These are phyloP conservation scores for Leishmania lainsoni DNA, from an alignment of 208 protist species.

Conservation along the genomic window DNA sequence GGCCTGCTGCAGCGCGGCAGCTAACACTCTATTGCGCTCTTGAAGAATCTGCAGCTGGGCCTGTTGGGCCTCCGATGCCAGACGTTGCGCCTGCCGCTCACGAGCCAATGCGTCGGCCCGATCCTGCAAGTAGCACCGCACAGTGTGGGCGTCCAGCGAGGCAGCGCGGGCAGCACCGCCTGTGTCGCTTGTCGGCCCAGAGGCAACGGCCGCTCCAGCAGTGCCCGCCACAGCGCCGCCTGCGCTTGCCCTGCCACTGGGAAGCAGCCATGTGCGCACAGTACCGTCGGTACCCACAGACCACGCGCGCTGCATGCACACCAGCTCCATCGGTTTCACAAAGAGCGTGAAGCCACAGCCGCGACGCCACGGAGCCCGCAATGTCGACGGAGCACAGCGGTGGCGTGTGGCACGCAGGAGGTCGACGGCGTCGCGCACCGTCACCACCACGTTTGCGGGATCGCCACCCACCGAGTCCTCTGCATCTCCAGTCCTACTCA, in stretches of 20 bases:
- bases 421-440: slow-evolving; percentile 33
- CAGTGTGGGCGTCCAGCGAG: slow-evolving; percentile 25
- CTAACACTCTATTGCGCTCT: slow-evolving; percentile 38
- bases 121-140: slow-evolving; percentile 39
- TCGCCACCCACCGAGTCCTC: not conserved
- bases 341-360: slow-evolving; percentile 45
- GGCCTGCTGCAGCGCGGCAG: slow-evolving; percentile 43
- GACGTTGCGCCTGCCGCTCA: slow-evolving; percentile 20
- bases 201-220: not conserved
- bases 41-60: slow-evolving; percentile 31
- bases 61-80: slow-evolving; percentile 22
- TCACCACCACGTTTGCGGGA: slow-evolving; percentile 1
- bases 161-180: not conserved
- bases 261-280: slow-evolving; percentile 62
- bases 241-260: slow-evolving; percentile 7
- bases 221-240: not conserved
- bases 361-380: not conserved
- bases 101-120: slow-evolving; percentile 34
- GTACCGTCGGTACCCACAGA: slow-evolving; percentile 56
- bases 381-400: not conserved
- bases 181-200: not conserved
- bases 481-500: not conserved
- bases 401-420: slow-evolving; percentile 29
- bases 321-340: slow-evolving; percentile 38
- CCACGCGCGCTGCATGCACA: slow-evolving; percentile 54